Conservation (phyloP, 768 basidiomycete species). For the Tubosaeta brunneosetosa region DNA sequence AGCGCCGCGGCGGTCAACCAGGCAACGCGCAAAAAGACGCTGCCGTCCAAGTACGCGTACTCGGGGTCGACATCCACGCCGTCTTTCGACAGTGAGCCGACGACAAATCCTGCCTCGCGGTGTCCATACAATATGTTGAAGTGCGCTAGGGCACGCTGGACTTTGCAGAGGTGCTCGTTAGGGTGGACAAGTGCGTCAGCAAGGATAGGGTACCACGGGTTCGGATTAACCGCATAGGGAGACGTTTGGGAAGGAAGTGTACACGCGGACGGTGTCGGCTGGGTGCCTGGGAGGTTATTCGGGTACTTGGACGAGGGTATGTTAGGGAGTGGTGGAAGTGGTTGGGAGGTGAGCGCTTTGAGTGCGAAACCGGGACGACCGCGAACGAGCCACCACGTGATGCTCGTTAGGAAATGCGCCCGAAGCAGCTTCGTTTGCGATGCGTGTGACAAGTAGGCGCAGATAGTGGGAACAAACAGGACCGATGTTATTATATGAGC, state of each 20-base stretch:
- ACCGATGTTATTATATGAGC: slow-evolving; percentile 69
- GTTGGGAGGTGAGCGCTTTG: slow-evolving; percentile 42
- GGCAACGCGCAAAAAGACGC: slow-evolving; percentile 56
- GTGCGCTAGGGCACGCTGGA: slow-evolving; percentile 48
- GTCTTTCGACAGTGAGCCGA: slow-evolving; percentile 20
- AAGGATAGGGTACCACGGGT: slow-evolving; percentile 58
- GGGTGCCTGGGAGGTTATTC: slow-evolving; percentile 20
- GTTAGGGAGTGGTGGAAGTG: slow-evolving; percentile 19
- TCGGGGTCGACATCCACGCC: slow-evolving; percentile 38
- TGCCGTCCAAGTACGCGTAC: slow-evolving; percentile 53
- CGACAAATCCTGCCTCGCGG: slow-evolving; percentile 33
- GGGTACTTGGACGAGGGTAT: slow-evolving; percentile 19
- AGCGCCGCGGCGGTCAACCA: slow-evolving; percentile 44
- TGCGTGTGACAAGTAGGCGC: slow-evolving; percentile 50
- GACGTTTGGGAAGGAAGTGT: slow-evolving; percentile 33
- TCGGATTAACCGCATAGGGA: slow-evolving; percentile 37
- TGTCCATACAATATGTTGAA: slow-evolving; percentile 42
- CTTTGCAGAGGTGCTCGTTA: slow-evolving; percentile 51
- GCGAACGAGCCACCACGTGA: slow-evolving; percentile 54
- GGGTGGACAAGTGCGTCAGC: slow-evolving; percentile 51
- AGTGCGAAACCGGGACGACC: slow-evolving; percentile 52
- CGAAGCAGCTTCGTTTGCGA: slow-evolving; percentile 54
- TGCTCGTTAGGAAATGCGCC: slow-evolving; percentile 47
- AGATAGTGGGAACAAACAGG: slow-evolving; percentile 52
- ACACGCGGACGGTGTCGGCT: slow-evolving; percentile 17